Percentiles rank a stretch among this genome's conserved stretches.
Conservation (phyloP, 73 alveolate species). For the Effrenium voratum region DNA sequence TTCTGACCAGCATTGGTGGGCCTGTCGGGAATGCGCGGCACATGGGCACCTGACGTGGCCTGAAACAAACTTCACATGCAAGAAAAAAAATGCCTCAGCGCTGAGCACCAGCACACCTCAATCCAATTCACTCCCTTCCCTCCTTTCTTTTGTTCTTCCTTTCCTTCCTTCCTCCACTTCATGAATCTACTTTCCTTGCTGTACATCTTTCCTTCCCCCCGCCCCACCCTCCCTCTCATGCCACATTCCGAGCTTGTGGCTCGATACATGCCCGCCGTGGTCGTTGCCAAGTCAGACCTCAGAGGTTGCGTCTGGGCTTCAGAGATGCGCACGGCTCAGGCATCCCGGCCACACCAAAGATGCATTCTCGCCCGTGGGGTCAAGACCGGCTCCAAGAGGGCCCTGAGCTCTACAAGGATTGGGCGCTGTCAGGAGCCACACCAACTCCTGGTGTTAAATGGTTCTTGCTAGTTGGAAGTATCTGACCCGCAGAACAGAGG, state of each 20-base stretch:
- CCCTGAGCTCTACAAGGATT: too few relatives aligned
- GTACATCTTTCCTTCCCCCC: too few relatives aligned
- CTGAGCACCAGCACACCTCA: slow-evolving; percentile 87
- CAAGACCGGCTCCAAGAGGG: slow-evolving; percentile 59
- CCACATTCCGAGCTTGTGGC: not conserved
- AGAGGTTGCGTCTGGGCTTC: not conserved
- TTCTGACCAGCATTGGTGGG: slow-evolving; percentile 67
- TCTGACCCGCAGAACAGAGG: too few relatives aligned
- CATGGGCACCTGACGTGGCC: not conserved
- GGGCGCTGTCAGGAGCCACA: too few relatives aligned
- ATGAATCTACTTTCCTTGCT: too few relatives aligned
- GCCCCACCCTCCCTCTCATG: too few relatives aligned
- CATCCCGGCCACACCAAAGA: slow-evolving; percentile 45
- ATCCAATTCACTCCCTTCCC: not conserved
- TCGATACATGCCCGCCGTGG: slow-evolving; percentile 77
- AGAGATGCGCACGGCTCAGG: not conserved
- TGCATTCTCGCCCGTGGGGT: slow-evolving; percentile 84
- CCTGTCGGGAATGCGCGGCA: not conserved
- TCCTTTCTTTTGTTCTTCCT: not conserved
- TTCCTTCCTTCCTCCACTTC: too few relatives aligned
- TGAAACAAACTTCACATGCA: not conserved
- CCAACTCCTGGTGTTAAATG: too few relatives aligned
- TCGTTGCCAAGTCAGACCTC: slow-evolving; percentile 75
- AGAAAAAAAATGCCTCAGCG: slow-evolving; percentile 24
- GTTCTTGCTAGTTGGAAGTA: not conserved